Conservation (phyloP, 179 eudicot species). For the Sideroxylon spinosum region DNA sequence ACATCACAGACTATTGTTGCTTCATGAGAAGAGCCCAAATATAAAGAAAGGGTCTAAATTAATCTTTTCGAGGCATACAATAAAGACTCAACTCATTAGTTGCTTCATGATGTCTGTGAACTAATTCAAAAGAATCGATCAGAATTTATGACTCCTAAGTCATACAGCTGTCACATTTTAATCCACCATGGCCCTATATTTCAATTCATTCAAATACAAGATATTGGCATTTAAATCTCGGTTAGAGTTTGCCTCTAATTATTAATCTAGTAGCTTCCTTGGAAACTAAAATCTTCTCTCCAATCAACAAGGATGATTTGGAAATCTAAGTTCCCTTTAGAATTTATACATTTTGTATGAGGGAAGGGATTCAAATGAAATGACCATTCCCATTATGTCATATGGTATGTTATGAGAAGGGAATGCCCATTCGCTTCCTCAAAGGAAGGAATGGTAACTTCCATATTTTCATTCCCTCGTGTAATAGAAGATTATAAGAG, state of each 20-base stretch:
- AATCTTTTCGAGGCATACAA: no score
- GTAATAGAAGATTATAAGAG: no score
- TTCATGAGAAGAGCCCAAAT: no score
- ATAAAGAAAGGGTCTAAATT: no score
- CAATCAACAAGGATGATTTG: background rate
- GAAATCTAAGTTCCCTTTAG: background rate
- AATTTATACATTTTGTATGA: no score
- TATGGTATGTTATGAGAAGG: no score
- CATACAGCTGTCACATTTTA: background rate
- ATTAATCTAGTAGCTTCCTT: background rate
- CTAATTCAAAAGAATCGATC: background rate
- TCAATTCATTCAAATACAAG: background rate
- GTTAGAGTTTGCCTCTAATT: background rate
- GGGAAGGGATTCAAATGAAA: no score
- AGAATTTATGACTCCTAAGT: background rate
- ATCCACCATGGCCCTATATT: background rate
- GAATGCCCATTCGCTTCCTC: no score
- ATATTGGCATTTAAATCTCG: background rate
- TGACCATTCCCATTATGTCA: no score
- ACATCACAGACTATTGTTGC: no score
- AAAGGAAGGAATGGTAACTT: no score
- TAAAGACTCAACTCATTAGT: background rate
- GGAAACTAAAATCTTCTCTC: slow-evolving; percentile 1
- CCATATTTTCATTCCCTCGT: no score
- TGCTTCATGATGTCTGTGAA: background rate